Evolutionary conservation across 2,329 filamentous ascomycete species (phyloP), one percentile per base, ranked within the genome.

Genomic region (Dactylellina leptospora): DNA sequence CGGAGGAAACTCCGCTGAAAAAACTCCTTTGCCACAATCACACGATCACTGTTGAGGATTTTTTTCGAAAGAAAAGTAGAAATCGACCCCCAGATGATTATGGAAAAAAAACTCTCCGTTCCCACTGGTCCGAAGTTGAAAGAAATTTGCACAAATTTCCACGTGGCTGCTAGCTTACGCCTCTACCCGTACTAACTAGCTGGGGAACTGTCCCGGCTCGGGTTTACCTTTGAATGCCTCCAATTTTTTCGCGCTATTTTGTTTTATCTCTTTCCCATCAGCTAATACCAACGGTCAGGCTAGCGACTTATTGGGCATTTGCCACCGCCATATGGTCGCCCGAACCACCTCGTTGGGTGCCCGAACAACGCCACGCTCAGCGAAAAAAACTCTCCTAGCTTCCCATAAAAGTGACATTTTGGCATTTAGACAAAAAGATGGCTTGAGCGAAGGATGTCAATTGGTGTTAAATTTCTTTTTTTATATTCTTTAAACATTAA

Each of bases 81-180:
- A n/a, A n/a, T n/a, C n/a, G n/a, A n/a, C n/a, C n/a, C n/a, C 55
- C 58, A 22, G 10, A 13, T 3, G 16, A 44, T 55, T 20, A 38
- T 23, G 48, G n/a, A n/a, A n/a, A n/a, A 40, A 36, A 42, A 50
- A 55, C 40, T 33, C 42, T 71, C 51, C 58, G 56, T 33, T 50
- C 25, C 33, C 22, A 51, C 40, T 30, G 22, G 48, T 36, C 38
- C 18, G 44, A 42, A 3, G 23, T 4, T 13, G 22, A 42, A 48
- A 20, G 20, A 47, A 45, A 55, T 50, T 66, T 66, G 40, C 10
- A 10, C 58, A 56, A 71, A 71, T 71, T 63, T 71, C 66, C 66
- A 71, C 66, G 66, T 71, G 66, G 66, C 66, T 62, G 59, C 63
- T 71, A 71, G 58, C 58, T 60, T 51, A 58, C 50, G 58, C 51